phyloP scores from a whole-genome alignment of 169 alveolate genomes.

The Plasmodium vivax region DNA sequence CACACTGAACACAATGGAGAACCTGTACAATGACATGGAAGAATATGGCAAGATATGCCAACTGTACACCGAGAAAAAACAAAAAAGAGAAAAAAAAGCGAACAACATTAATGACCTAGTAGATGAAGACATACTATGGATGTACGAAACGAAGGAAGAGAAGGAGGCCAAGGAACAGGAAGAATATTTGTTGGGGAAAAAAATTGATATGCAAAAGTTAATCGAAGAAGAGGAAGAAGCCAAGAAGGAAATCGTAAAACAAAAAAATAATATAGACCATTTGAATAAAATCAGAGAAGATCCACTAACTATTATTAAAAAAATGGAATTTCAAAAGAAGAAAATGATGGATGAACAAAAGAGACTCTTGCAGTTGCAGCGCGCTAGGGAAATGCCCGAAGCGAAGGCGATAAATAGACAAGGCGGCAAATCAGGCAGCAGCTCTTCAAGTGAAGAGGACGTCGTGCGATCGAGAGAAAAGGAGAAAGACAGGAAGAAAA shows the following conservation, averaged over 20 bases:
- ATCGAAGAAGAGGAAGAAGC: constrained; percentile 59
- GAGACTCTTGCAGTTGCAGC: constrained; percentile 50
- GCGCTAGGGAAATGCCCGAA: not conserved
- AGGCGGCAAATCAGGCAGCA: not conserved
- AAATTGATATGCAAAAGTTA: constrained; percentile 59
- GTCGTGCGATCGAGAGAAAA: not conserved
- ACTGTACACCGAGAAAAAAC: constrained; percentile 57
- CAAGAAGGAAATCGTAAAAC: constrained; percentile 12
- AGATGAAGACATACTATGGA: constrained; percentile 73
- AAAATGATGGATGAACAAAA: constrained; percentile 47
- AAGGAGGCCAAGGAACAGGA: constrained; percentile 69
- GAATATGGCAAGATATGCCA: constrained; percentile 73
- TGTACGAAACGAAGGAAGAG: constrained; percentile 75
- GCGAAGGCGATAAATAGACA: not conserved
- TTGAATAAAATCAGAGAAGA: constrained; percentile 68
- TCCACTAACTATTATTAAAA: constrained; percentile 69
- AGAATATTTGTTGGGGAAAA: constrained; percentile 68
- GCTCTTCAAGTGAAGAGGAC: not conserved
- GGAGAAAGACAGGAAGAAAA: not conserved
- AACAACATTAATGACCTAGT: constrained; percentile 22
- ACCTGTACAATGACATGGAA: constrained; percentile 72
- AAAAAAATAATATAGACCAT: constrained; percentile 43
- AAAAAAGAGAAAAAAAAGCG: constrained; percentile 28
- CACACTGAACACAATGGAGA: constrained; percentile 31
- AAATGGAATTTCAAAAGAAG: constrained; percentile 46